A percentile compares a stretch with the other conserved stretches of the same genome.
phyloP scores from a whole-genome alignment of 1,139 yeast species.

The Diutina ranongensis region DNA sequence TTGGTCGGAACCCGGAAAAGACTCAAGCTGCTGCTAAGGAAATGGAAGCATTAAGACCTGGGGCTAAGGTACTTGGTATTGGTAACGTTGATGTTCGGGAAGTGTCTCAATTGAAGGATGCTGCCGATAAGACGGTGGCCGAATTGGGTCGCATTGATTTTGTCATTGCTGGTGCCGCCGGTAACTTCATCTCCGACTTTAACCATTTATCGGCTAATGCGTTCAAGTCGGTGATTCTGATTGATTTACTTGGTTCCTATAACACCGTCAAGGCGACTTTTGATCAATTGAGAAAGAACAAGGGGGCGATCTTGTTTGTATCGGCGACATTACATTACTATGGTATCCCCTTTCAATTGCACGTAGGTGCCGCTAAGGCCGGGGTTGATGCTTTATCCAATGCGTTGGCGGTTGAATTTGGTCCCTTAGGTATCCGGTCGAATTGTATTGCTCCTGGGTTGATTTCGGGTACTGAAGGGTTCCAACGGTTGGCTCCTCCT shows the following conservation, averaged over 20 bases:
- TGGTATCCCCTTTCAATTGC: constrained; percentile 78
- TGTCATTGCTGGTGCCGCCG: constrained; percentile 94
- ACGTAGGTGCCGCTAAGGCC: constrained; percentile 90
- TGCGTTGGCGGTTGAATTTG: constrained; percentile 77
- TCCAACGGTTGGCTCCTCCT: constrained; percentile 40
- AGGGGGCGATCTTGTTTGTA: constrained; percentile 65
- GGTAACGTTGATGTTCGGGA: constrained; percentile 72
- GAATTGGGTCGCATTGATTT: constrained; percentile 67
- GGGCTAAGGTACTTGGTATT: constrained; percentile 55
- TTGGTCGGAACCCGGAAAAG: constrained; percentile 63
- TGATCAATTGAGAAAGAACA: constrained; percentile 47
- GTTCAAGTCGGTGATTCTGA: constrained; percentile 72
- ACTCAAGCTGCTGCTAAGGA: constrained; percentile 59
- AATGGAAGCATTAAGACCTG: constrained; percentile 41
- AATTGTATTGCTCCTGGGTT: constrained; percentile 88
- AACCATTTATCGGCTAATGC: constrained; percentile 73
- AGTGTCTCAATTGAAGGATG: constrained; percentile 40
- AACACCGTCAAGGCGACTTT: constrained; percentile 78
- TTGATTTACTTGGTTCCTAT: constrained; percentile 77
- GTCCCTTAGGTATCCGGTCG: constrained; percentile 72
- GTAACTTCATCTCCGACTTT: constrained; percentile 76
- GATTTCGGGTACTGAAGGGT: constrained; percentile 77
- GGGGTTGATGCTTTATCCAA: constrained; percentile 82
- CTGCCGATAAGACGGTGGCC: constrained; percentile 55
- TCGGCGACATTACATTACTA: constrained; percentile 82